Evolutionary conservation across 768 basidiomycete species (phyloP).

Genomic region (Ephemerocybe angulata): DNA sequence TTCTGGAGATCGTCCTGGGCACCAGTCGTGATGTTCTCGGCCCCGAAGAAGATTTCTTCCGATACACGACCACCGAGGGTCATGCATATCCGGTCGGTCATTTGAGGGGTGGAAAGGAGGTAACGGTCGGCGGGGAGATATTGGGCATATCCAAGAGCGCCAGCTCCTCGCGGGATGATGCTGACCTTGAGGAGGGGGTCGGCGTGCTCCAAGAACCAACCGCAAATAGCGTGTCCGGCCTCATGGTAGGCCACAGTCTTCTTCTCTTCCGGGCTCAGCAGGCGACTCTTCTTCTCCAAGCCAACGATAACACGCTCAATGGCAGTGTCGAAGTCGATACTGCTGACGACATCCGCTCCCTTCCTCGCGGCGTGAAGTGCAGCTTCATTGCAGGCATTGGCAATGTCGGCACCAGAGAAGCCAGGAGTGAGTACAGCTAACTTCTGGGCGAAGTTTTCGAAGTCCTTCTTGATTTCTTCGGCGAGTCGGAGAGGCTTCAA

Average conservation of each 20-base stretch:
- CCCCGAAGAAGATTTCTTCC: constrained; percentile 96
- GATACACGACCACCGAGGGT: constrained; percentile 96
- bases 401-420: constrained; percentile 98
- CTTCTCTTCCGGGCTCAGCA: constrained; percentile 94
- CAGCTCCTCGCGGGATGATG: constrained; percentile 95
- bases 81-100: constrained; percentile 96
- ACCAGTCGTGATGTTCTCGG: constrained; percentile 91
- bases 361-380: constrained; percentile 92
- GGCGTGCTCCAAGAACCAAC: constrained; percentile 98
- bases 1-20: constrained; percentile 98
- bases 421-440: constrained; percentile 95
- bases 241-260: constrained; percentile 98
- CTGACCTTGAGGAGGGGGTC: constrained; percentile 96
- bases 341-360: constrained; percentile 70
- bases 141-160: constrained; percentile 95
- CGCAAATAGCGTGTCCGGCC: constrained; percentile 96
- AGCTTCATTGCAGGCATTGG: constrained; percentile 98
- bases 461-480: constrained; percentile 45
- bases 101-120: constrained; percentile 91
- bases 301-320: constrained; percentile 98
- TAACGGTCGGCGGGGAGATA: constrained; percentile 96
- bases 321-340: constrained; percentile 91
- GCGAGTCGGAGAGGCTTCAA: constrained; percentile 77
- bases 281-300: constrained; percentile 90
- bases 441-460: constrained; percentile 75